phyloP scores from a whole-genome alignment of 352 stramenopile genomes.

The Pythium oligandrum region DNA sequence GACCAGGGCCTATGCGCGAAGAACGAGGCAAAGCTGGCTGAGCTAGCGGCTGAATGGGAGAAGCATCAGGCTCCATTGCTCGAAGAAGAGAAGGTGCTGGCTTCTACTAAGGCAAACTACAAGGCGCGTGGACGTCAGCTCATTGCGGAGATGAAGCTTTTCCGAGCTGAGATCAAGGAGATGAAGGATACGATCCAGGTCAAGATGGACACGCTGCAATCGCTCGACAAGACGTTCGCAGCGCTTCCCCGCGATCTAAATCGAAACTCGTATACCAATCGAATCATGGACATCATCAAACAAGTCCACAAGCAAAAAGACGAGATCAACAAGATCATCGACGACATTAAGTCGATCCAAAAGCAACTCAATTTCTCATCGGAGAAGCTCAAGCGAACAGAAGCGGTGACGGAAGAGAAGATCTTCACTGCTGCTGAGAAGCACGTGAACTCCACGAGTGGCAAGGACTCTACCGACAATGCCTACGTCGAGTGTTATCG shows the following conservation, averaged over 20 bases:
- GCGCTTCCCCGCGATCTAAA: slow-evolving; percentile 47
- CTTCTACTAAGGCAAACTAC: slow-evolving; percentile 36
- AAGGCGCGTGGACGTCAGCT: slow-evolving; percentile 55
- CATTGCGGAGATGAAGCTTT: slow-evolving; percentile 61
- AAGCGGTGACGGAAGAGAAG: slow-evolving; percentile 80
- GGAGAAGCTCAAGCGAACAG: slow-evolving; percentile 79
- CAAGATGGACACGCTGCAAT: slow-evolving; percentile 54
- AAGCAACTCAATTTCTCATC: slow-evolving; percentile 74
- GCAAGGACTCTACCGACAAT: slow-evolving; percentile 12
- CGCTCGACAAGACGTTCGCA: slow-evolving; percentile 55
- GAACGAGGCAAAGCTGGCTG: slow-evolving; percentile 41
- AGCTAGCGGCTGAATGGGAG: slow-evolving; percentile 54
- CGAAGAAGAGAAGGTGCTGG: slow-evolving; percentile 37
- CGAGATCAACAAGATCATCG: slow-evolving; percentile 79
- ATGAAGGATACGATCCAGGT: slow-evolving; percentile 56
- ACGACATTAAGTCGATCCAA: slow-evolving; percentile 71
- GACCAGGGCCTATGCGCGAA: slow-evolving; percentile 40
- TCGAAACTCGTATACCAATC: slow-evolving; percentile 80
- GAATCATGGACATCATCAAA: slow-evolving; percentile 91
- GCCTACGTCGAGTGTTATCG: slow-evolving; percentile 82
- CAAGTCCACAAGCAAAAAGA: slow-evolving; percentile 87
- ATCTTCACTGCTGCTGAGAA: slow-evolving; percentile 60
- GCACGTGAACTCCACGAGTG: slow-evolving; percentile 12
- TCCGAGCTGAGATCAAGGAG: slow-evolving; percentile 59
- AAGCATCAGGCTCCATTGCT: slow-evolving; percentile 36